Evolutionary conservation across 1,284 basidiomycete species (phyloP), one percentile per base, ranked within the genome.

Genomic region (Peniophora sp.): DNA sequence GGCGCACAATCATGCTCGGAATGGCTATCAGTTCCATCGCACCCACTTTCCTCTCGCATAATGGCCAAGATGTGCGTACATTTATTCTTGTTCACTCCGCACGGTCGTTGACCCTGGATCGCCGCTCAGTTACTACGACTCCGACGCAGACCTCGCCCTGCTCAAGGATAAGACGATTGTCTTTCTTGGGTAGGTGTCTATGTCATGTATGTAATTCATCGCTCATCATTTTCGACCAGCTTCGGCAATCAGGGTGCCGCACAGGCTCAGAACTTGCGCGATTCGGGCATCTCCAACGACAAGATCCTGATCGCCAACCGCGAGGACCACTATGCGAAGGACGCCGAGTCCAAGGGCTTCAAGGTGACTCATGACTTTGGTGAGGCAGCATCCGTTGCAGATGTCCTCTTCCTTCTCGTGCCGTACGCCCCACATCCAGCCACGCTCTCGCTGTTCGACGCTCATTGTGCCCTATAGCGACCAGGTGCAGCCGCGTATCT

Each of bases 221-320:
- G 39, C 34, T 56, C 32, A 51, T n/a, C 10, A 27, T 55, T 12
- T 17, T 27, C 5, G 6, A n/a, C n/a, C 50, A 83, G 81, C 5
- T 83, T 81, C 60, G 81, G 81, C 46, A 83, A 83, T 62, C 81
- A 83, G 62, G 81, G 81, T 27, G 76, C 81, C 44, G 81, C 81
- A 39, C 81, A 83, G 60, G 81, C 81, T 2, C 79, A 83, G 63
- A 83, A 83, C 56, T 58, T 83, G 51, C 72, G 81, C n/a, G 81
- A 83, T 55, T 72, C 76, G 48, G 81, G 81, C 3, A 76, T 83
- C 50, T 69, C 77, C 3, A 83, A 81, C 56, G 77, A 81, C 15
- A 72, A 68, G 41, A 83, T 83, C 54, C 53, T 82, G 52, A 69
- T 83, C 55, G 79, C 78, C 2, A 83, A 83, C 58, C 73, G 79